These are phyloP conservation scores for Huntiella moniliformis DNA, from an alignment of 2,329 filamentous ascomycete species.

Conservation along the genomic window DNA sequence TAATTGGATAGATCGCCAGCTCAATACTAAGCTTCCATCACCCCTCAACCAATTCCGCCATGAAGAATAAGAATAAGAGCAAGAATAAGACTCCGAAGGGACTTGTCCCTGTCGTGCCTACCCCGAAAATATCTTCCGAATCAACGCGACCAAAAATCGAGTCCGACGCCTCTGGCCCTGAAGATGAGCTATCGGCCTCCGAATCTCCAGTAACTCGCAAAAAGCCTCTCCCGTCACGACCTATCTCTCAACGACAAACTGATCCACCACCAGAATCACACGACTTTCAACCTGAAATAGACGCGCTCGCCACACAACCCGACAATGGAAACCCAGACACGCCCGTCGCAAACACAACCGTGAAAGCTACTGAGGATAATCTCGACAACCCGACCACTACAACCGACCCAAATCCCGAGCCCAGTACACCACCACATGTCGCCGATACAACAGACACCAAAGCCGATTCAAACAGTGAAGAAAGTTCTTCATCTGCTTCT, in stretches of 20 bases:
- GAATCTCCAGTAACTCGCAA: no score
- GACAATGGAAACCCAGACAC: background rate
- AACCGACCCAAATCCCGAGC: slow-evolving; percentile 14
- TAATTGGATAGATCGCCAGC: no score
- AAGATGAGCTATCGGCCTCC: background rate
- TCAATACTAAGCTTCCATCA: no score
- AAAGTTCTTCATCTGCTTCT: background rate
- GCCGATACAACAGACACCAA: slow-evolving; percentile 20
- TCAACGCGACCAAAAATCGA: background rate
- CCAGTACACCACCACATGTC: slow-evolving; percentile 12
- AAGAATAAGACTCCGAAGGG: no score
- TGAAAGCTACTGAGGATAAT: background rate
- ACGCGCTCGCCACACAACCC: background rate
- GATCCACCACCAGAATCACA: background rate
- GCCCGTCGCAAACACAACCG: background rate
- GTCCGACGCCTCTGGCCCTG: slow-evolving; percentile 1
- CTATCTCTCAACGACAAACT: background rate
- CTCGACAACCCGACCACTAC: slow-evolving; percentile 6
- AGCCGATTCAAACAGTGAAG: slow-evolving; percentile 17
- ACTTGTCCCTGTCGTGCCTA: no score
- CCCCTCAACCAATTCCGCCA: no score
- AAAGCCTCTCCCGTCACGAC: no score
- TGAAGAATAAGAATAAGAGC: no score
- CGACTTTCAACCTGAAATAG: background rate
- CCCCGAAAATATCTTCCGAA: no score